Conservation (phyloP, 352 stramenopile species). For the Phytophthora vignae region DNA sequence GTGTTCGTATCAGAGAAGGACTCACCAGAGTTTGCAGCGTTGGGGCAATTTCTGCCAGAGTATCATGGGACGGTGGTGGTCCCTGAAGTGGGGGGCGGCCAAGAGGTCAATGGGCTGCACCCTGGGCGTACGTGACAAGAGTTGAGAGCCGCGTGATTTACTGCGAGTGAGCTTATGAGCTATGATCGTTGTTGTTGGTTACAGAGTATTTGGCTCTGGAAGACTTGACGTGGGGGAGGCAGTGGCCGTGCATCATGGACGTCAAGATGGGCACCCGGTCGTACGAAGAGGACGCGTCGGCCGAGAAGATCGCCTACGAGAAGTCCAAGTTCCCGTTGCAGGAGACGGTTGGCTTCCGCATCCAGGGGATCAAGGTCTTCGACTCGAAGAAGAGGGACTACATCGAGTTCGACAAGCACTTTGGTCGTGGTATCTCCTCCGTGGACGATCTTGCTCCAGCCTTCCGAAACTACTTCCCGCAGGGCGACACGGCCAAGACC, state of each 20-base stretch:
- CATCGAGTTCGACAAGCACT: slow-evolving; percentile 89
- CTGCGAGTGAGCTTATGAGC: not conserved
- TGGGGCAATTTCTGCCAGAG: slow-evolving; percentile 59
- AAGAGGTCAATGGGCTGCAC: slow-evolving; percentile 33
- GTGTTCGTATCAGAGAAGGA: slow-evolving; percentile 48
- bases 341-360: slow-evolving; percentile 91
- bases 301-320: slow-evolving; percentile 92
- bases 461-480: slow-evolving; percentile 87
- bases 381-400: slow-evolving; percentile 62
- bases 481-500: slow-evolving; percentile 32
- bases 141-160: not conserved
- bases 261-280: slow-evolving; percentile 96
- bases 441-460: slow-evolving; percentile 65
- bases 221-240: slow-evolving; percentile 87
- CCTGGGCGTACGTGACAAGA: slow-evolving; percentile 38
- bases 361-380: slow-evolving; percentile 95
- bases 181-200: not conserved
- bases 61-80: slow-evolving; percentile 72
- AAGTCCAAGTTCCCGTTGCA: slow-evolving; percentile 94
- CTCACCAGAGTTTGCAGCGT: slow-evolving; percentile 30
- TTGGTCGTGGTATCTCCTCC: slow-evolving; percentile 71
- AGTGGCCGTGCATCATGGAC: slow-evolving; percentile 95
- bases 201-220: slow-evolving; percentile 90
- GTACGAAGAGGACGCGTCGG: slow-evolving; percentile 91
- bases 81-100: slow-evolving; percentile 19